phyloP scores from a whole-genome alignment of 192 early-diverging fungal species.

The Allomyces macrogynus region DNA sequence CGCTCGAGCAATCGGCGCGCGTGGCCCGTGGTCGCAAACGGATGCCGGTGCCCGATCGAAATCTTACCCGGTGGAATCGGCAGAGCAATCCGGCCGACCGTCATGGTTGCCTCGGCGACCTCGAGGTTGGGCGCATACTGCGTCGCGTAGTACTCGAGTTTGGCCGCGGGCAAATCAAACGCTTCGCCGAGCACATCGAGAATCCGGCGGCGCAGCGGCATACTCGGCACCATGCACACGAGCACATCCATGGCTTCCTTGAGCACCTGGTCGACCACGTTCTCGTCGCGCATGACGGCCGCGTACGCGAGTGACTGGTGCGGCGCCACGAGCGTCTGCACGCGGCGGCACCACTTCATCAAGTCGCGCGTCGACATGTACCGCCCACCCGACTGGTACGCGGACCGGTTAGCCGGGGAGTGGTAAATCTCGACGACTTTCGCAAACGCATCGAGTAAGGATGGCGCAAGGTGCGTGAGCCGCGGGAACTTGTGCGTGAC shows the following conservation, averaged over 20 bases:
- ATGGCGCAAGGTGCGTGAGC: conserved; percentile 14
- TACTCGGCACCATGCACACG: conserved; percentile 54
- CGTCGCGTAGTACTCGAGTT: conserved; percentile 47
- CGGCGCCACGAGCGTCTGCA: conserved; percentile 21
- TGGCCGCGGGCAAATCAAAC: conserved; percentile 41
- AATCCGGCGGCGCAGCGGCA: conserved; percentile 36
- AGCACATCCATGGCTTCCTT: conserved; percentile 77
- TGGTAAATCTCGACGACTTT: conserved; percentile 36
- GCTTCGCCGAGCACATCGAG: conserved; percentile 40
- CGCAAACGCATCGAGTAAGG: conserved; percentile 11
- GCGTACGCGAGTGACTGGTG: conserved; percentile 6
- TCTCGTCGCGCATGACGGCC: conserved; percentile 11
- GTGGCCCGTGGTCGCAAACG: conserved; percentile 77
- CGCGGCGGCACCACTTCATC: conserved; percentile 73
- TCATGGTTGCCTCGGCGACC: conserved; percentile 14
- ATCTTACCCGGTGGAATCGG: conserved; percentile 4
- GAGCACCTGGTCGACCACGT: conserved; percentile 27
- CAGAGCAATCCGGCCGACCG: conserved; percentile 34
- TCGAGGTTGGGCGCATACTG: conserved; percentile 42
- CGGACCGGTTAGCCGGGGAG: conserved; percentile 13
- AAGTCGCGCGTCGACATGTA: conserved; percentile 64
- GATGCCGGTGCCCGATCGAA: conserved; percentile 7
- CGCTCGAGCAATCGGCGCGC: conserved; percentile 63
- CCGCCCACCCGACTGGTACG: conserved; percentile 25
- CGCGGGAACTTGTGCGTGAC: conserved; percentile 29